These are phyloP conservation scores for Boletus reticulatus DNA, from an alignment of 768 basidiomycete species.

Conservation along the genomic window DNA sequence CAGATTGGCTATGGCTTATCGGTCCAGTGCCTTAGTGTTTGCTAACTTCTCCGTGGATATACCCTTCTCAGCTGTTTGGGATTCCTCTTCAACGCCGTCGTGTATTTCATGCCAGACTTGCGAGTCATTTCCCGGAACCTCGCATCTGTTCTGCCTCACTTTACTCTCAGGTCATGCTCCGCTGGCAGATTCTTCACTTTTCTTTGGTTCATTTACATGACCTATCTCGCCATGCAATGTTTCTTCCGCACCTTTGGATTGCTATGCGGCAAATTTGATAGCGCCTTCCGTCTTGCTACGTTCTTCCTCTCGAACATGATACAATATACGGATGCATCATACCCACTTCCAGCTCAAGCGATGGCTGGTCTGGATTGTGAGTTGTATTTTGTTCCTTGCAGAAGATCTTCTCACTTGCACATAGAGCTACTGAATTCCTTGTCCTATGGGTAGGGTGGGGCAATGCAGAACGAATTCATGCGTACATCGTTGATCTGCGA, in stretches of 20 bases:
- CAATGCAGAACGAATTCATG: slow-evolving; percentile 87
- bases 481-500: slow-evolving; percentile 62
- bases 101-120: slow-evolving; percentile 68
- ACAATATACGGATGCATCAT: slow-evolving; percentile 68
- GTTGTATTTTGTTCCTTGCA: slow-evolving; percentile 21
- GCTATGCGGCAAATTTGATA: slow-evolving; percentile 53
- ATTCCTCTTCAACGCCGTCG: slow-evolving; percentile 62
- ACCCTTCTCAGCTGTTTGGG: slow-evolving; percentile 59
- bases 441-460: slow-evolving; percentile 69
- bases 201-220: slow-evolving; percentile 66
- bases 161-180: slow-evolving; percentile 26
- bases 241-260: slow-evolving; percentile 79
- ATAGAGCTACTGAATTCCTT: slow-evolving; percentile 78
- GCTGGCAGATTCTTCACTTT: slow-evolving; percentile 51
- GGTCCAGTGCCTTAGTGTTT: slow-evolving; percentile 59
- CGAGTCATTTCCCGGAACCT: slow-evolving; percentile 26
- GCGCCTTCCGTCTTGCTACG: slow-evolving; percentile 51
- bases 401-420: slow-evolving; percentile 6
- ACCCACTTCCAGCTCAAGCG: slow-evolving; percentile 69
- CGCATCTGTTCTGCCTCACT: slow-evolving; percentile 19
- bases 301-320: slow-evolving; percentile 79
- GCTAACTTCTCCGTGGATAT: slow-evolving; percentile 69
- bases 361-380: slow-evolving; percentile 83
- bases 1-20: slow-evolving; percentile 65
- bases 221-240: slow-evolving; percentile 73